A percentile compares a stretch with the other conserved stretches of the same genome.
Conservation (phyloP, 2,329 filamentous ascomycete species). For the Lecanoromycetidae sp. region DNA sequence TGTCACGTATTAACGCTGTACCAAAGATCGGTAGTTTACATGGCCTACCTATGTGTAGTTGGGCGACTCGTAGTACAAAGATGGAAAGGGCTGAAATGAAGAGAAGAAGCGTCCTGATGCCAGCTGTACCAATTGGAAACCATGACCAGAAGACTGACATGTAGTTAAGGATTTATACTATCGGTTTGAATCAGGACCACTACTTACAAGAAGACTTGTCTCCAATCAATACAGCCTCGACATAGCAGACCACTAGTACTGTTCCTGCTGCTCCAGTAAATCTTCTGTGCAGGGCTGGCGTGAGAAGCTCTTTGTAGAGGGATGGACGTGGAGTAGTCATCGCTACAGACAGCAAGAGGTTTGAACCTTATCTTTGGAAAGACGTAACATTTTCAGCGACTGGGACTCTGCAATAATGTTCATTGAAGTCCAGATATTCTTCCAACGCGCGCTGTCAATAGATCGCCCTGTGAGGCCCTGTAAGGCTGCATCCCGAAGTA, state of each 20-base stretch:
- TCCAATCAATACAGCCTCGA: constrained; percentile 58
- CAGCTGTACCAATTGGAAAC: constrained; percentile 68
- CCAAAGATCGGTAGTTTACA: neutral
- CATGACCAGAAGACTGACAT: constrained; percentile 65
- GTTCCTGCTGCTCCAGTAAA: constrained; percentile 68
- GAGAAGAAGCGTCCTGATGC: constrained; percentile 61
- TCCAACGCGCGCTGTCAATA: no score
- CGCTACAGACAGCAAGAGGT: neutral
- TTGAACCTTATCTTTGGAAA: neutral
- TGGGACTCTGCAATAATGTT: no score
- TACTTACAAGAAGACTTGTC: constrained; percentile 56
- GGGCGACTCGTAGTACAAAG: constrained; percentile 74
- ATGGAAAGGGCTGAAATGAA: constrained; percentile 65
- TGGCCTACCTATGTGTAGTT: constrained; percentile 58
- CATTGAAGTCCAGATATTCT: no score
- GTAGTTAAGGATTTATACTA: neutral
- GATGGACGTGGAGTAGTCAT: constrained; percentile 22
- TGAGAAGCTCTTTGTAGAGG: constrained; percentile 77
- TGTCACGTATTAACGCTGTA: constrained; percentile 26
- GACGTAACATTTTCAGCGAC: neutral
- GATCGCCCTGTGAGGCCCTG: no score
- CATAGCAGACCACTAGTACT: constrained; percentile 59
- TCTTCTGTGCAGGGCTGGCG: constrained; percentile 72
- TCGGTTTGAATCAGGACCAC: neutral
- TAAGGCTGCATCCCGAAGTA: no score